These are phyloP conservation scores for Mucor ambiguus DNA, from an alignment of 371 early-diverging fungal genomes.

Conservation along the genomic window DNA sequence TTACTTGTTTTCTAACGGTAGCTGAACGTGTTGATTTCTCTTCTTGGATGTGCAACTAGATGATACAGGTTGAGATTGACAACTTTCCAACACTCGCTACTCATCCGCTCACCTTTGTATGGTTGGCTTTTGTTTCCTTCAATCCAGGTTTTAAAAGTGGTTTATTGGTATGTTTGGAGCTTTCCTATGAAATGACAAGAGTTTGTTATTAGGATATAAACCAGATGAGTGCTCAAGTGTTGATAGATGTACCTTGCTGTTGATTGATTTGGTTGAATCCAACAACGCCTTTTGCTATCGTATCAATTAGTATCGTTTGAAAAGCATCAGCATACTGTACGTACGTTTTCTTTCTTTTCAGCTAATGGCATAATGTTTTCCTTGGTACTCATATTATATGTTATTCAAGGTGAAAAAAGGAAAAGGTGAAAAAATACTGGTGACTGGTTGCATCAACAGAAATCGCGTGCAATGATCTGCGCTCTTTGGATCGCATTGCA, in stretches of 20 bases:
- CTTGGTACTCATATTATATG: neutral
- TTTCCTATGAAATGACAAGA: neutral
- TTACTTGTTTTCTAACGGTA: neutral
- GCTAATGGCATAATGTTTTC: neutral
- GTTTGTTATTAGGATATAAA: neutral
- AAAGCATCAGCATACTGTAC: neutral
- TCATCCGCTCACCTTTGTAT: neutral
- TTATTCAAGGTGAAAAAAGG: neutral
- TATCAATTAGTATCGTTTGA: neutral
- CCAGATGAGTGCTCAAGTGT: neutral
- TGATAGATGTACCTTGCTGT: neutral
- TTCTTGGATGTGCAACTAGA: neutral
- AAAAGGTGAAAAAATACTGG: neutral
- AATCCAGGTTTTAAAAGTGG: neutral
- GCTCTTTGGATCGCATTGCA: neutral
- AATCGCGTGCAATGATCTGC: neutral
- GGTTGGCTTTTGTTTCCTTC: neutral
- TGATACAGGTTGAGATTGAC: neutral
- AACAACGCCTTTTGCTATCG: neutral
- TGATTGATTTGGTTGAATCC: neutral
- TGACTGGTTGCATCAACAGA: neutral
- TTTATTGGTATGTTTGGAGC: neutral
- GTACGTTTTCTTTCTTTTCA: slow-evolving; percentile 1
- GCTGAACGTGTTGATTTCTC: neutral
- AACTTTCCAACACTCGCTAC: neutral